phyloP scores from a whole-genome alignment of 345 rosid genomes.

The Orychophragmus violaceus region DNA sequence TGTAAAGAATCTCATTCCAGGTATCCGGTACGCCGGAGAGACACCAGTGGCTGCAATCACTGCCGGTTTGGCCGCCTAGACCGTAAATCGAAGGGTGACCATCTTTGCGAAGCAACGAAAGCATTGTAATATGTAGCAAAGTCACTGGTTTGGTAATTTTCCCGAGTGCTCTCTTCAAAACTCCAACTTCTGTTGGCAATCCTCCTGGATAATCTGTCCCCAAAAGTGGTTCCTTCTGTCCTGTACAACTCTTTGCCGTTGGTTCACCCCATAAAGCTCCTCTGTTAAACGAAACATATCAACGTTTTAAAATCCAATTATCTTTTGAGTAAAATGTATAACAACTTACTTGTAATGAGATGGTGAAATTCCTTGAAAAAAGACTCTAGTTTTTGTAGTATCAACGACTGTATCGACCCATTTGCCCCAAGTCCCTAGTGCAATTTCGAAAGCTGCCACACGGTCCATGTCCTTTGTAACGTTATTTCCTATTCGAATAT shows the following conservation, averaged over 20 bases:
- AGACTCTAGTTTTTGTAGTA: slow-evolving; percentile 49
- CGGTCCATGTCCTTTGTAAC: slow-evolving; percentile 69
- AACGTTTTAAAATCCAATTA: neutral
- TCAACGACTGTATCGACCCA: slow-evolving; percentile 68
- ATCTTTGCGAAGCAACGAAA: slow-evolving; percentile 77
- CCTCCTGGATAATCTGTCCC: slow-evolving; percentile 65
- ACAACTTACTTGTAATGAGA: slow-evolving; percentile 64
- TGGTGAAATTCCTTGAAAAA: slow-evolving; percentile 85
- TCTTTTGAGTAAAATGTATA: neutral
- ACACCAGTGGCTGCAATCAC: slow-evolving; percentile 95
- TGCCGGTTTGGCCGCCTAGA: slow-evolving; percentile 35
- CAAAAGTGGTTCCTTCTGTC: slow-evolving; percentile 52
- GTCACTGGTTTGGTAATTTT: slow-evolving; percentile 46
- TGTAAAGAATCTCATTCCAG: slow-evolving; percentile 82
- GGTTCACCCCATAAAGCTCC: slow-evolving; percentile 62
- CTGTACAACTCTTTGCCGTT: slow-evolving; percentile 47
- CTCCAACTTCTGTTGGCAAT: slow-evolving; percentile 47
- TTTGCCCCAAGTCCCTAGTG: slow-evolving; percentile 61
- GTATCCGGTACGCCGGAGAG: slow-evolving; percentile 89
- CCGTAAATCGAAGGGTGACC: slow-evolving; percentile 88
- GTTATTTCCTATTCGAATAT: slow-evolving; percentile 37
- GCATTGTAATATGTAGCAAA: slow-evolving; percentile 60
- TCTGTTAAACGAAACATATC: slow-evolving; percentile 23
- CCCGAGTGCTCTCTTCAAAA: slow-evolving; percentile 44
- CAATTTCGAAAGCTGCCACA: slow-evolving; percentile 60